Conservation (phyloP, 805 yeast species). For the Grigorovia yakushimaensis region DNA sequence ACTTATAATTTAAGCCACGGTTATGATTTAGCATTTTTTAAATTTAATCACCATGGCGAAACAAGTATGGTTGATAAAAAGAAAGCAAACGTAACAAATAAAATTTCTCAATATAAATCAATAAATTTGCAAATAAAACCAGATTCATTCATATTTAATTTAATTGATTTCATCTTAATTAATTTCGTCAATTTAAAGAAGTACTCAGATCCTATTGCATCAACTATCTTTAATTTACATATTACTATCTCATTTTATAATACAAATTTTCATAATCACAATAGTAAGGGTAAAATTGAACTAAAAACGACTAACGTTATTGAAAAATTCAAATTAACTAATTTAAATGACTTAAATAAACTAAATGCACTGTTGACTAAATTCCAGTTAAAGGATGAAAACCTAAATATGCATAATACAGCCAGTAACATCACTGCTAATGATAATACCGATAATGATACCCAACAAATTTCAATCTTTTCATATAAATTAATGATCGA, state of each 20-base stretch:
- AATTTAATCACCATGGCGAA: background rate
- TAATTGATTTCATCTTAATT: background rate
- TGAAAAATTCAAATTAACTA: background rate
- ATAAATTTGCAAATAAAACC: background rate
- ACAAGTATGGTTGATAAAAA: background rate
- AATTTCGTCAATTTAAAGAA: background rate
- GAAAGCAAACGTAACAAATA: background rate
- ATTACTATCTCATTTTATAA: background rate
- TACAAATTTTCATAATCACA: background rate
- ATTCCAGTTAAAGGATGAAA: background rate
- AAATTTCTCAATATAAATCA: background rate
- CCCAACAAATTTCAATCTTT: background rate
- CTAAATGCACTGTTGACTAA: background rate
- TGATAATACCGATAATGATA: background rate
- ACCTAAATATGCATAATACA: too few species aligned
- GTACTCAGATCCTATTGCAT: background rate
- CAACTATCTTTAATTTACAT: background rate
- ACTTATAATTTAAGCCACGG: background rate
- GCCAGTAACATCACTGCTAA: too few species aligned
- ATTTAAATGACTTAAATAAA: background rate
- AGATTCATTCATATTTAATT: background rate
- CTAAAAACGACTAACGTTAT: background rate
- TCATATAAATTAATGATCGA: background rate
- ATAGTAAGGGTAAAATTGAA: background rate
- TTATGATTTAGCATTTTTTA: background rate